Evolutionary conservation across 2,329 filamentous ascomycete species (phyloP), one percentile per base, ranked within the genome.

Genomic region (Chrysoporthe deuterocubensis): DNA sequence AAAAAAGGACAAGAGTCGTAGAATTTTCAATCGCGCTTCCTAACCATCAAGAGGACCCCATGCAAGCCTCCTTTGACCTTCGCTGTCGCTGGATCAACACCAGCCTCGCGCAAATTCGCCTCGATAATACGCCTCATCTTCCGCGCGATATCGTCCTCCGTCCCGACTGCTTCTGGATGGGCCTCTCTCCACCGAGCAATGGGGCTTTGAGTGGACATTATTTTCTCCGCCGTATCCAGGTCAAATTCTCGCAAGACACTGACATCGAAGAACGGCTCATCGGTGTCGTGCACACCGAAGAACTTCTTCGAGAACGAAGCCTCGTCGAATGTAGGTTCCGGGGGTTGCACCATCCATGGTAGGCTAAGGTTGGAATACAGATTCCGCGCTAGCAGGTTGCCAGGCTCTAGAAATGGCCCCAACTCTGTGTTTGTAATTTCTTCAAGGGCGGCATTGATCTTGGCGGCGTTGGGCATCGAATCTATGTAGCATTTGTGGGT

Each of bases 101-200:
- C 80, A 0, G 74, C 76, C 14, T 78, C 76, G 5, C 74, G 74
- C 14, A 73, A 50, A 26, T 77, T 64, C 8, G 48, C 66, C 67
- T 76, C 76, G 4, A 78, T 69, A 9, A 72, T 64, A 43, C 69
- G 68, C 6, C 75, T 72, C 57, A 76, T 71, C n/a, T 74, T 71
- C 50, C 70, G 77, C 6, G 81, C 71, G 21, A 78, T 73, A 66
- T 81, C 82, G 0, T 73, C 58, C 11, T 83, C 82, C 0, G 81
- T 83, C 0, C 78, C 77, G 0, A 75, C 78, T 0, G 71, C 69
- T 0, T 81, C 79, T 0, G 81, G 79, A 70, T 85, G 72, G 0
- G 81, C 82, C 71, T 83, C 74, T 11, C 81, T 75, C 82, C 83
- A 85, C 52, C 83, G 74, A 0, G 76, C 76, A 1, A 82, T 74